These are phyloP conservation scores for Phytophthora capsici DNA, from an alignment of 352 stramenopile genomes.

Conservation along the genomic window DNA sequence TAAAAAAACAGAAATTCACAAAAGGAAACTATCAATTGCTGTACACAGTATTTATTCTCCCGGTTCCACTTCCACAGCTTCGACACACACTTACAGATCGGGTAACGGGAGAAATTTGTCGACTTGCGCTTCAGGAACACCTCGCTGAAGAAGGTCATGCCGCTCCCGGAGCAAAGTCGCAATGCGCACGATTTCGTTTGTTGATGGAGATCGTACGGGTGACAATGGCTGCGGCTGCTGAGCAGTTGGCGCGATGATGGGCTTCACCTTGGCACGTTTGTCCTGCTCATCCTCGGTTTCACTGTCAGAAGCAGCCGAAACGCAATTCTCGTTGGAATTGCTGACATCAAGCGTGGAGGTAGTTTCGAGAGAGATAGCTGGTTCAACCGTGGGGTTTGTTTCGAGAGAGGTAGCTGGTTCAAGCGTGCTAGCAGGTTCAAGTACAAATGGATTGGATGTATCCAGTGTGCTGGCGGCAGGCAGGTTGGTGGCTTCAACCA, in stretches of 20 bases:
- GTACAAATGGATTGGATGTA: background rate
- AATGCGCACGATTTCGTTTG: constrained; percentile 36
- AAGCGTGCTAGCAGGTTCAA: background rate
- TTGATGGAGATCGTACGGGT: constrained; percentile 21
- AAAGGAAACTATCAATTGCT: too few relatives aligned
- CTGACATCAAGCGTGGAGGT: background rate
- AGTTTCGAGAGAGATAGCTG: background rate
- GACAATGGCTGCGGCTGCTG: background rate
- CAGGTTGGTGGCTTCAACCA: background rate
- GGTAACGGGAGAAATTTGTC: constrained; percentile 38
- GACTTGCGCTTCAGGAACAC: constrained; percentile 34
- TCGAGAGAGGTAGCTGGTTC: background rate
- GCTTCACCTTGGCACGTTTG: constrained; percentile 8
- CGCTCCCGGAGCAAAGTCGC: constrained; percentile 37
- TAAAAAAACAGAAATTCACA: too few relatives aligned
- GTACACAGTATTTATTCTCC: constrained; percentile 1
- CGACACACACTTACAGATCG: constrained; percentile 21
- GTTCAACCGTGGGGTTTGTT: background rate
- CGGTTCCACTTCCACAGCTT: background rate
- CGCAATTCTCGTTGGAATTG: background rate
- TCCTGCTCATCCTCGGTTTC: constrained; percentile 27
- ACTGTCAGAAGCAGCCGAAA: constrained; percentile 11
- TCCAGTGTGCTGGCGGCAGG: background rate
- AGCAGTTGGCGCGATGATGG: constrained; percentile 2
- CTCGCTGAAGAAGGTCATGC: constrained; percentile 38